Percentiles rank a stretch among this genome's conserved stretches.
These are phyloP conservation scores for Rhizopus microsporus DNA, from an alignment of 371 early-diverging fungal genomes.

Conservation along the genomic window DNA sequence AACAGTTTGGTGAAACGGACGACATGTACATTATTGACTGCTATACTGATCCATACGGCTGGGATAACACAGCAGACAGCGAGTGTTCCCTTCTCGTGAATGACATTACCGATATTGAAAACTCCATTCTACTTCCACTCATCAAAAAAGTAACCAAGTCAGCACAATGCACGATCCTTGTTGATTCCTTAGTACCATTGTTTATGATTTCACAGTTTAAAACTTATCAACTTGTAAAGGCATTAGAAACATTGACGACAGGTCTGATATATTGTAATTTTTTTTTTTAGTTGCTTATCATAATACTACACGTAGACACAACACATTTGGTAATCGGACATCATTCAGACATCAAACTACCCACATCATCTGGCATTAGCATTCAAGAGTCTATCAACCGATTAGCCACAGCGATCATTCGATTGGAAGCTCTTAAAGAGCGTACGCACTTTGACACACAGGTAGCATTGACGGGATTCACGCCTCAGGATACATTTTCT, in stretches of 20 bases:
- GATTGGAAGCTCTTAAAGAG: constrained; percentile 31
- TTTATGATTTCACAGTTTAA: constrained; percentile 31
- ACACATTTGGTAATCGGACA: constrained; percentile 33
- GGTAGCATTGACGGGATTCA: constrained; percentile 42
- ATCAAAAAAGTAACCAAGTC: constrained; percentile 18
- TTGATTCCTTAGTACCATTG: constrained; percentile 41
- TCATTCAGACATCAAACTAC: constrained; percentile 31
- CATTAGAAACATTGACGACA: constrained; percentile 39
- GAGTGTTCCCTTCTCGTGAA: not conserved
- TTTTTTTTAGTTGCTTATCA: not conserved
- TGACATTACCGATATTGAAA: constrained; percentile 25
- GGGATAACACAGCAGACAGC: constrained; percentile 21
- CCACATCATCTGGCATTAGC: constrained; percentile 12
- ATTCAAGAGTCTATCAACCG: constrained; percentile 35
- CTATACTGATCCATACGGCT: constrained; percentile 39
- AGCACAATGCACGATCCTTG: constrained; percentile 25
- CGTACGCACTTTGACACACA: constrained; percentile 34
- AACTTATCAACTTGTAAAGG: constrained; percentile 41
- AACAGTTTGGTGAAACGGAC: not conserved
- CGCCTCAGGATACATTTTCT: constrained; percentile 42
- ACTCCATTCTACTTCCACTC: constrained; percentile 22
- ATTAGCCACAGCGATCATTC: constrained; percentile 34
- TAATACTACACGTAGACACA: constrained; percentile 20
- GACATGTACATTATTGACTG: constrained; percentile 33
- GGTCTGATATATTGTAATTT: constrained; percentile 23